Base-by-base conservation (phyloP, 768 basidiomycete species). In the Gymnopilus junonius region DNA sequence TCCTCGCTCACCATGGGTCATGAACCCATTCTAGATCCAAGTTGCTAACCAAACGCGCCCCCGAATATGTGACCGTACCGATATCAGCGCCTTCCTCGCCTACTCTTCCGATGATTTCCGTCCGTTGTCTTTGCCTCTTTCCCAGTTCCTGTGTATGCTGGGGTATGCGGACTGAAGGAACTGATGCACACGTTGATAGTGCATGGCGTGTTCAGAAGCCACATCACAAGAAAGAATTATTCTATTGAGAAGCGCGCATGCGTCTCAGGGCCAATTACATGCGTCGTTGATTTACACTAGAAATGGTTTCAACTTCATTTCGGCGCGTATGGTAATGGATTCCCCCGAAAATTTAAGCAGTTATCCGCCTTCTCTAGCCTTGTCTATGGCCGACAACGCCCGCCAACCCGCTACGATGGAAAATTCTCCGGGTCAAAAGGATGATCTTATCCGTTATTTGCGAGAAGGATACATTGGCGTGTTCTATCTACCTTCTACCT, bases 281-380 rank as follows among this genome's bases (percentile, higher is more conserved):
- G n/a, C n/a, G 68, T 69, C 58, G 63, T 48, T 61, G 66, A 69
- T 68, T 61, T 67, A 65, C 67, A 62, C 66, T 71, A 71, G 69
- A 65, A 55, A 60, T 42, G 58, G 31, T 48, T 25, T 21, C 60
- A 61, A 65, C 63, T 61, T 63, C 68, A 63, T 62, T 59, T 60
- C 59, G 51, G 59, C 67, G 20, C 58, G 60, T 59, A 63, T 59
- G 67, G 68, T 62, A 70, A 55, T 64, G 39, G 53, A 46, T 48
- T 65, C 46, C 27, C 66, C 67, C 51, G 1, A n/a, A 51, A 34
- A 55, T 67, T 67, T 34, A 51, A 66, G 60, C 45, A 65, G 55
- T 40, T 32, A 40, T 66, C 27, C 35, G 55, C 61, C 50, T 66
- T 68, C 60, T 62, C 56, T 55, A 48, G 55, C 37, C 42, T 56